A percentile compares a stretch with the other conserved stretches of the same genome.
Conservation (phyloP, 2,329 filamentous ascomycete genomes). For the Grosmannia penicillata region DNA sequence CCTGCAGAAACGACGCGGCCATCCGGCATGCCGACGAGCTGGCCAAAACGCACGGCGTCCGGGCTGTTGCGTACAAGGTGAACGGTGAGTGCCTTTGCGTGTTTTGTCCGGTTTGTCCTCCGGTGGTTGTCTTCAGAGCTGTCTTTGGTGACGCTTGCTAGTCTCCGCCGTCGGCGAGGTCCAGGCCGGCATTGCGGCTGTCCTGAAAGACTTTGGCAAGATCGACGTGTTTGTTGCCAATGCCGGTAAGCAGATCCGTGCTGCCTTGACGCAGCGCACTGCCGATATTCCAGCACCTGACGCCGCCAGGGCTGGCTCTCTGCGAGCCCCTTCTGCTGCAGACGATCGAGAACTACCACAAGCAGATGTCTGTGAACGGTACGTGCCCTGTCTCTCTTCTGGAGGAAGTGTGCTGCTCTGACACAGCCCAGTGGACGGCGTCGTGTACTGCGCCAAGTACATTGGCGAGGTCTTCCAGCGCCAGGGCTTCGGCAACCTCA, state of each 20-base stretch:
- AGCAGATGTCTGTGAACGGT: not conserved
- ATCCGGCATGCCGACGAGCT: slow-evolving; percentile 51
- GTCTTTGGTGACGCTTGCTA: too few species aligned
- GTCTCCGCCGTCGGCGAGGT: slow-evolving; percentile 30
- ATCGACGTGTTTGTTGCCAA: slow-evolving; percentile 71
- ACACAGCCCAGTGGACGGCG: slow-evolving; percentile 64
- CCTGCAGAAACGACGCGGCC: slow-evolving; percentile 44
- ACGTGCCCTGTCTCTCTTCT: slow-evolving; percentile 28
- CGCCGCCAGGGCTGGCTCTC: slow-evolving; percentile 13
- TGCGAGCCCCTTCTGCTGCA: not conserved
- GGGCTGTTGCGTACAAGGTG: slow-evolving; percentile 47
- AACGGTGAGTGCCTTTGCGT: slow-evolving; percentile 31
- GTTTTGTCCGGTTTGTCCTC: too few species aligned
- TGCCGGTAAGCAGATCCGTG: slow-evolving; percentile 37
- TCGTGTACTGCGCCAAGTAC: slow-evolving; percentile 59
- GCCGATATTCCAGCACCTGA: too few species aligned
- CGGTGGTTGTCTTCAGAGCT: too few species aligned
- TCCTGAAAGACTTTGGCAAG: slow-evolving; percentile 52
- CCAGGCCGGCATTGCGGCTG: slow-evolving; percentile 30
- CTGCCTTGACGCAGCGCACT: too few species aligned
- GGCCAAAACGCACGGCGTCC: slow-evolving; percentile 49
- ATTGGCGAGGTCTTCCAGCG: slow-evolving; percentile 46
- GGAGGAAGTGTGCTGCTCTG: too few species aligned
- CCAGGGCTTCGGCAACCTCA: slow-evolving; percentile 54
- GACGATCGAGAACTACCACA: not conserved